Evolutionary conservation across 108 stramenopile species (phyloP).

Genomic region (Hondaea fermentalgiana): DNA sequence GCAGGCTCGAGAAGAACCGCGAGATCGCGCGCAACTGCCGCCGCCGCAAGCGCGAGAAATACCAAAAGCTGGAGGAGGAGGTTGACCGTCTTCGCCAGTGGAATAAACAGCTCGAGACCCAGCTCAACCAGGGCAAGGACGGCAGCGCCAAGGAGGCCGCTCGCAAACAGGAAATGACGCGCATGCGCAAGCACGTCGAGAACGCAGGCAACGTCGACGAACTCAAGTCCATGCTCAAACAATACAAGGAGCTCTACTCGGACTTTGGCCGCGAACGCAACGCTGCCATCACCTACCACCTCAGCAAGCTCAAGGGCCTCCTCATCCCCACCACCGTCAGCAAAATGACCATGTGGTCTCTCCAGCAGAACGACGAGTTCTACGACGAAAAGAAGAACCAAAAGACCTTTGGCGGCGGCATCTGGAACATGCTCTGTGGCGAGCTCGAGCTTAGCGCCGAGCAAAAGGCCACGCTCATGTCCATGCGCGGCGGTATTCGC

Average conservation of each 20-base stretch:
- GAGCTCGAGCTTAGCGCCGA: not conserved
- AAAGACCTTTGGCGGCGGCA: slow-evolving; percentile 16
- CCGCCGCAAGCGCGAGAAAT: slow-evolving; percentile 6
- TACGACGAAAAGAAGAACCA: slow-evolving; percentile 16
- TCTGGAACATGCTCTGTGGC: slow-evolving; percentile 15
- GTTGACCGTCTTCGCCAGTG: not conserved
- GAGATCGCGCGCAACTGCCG: slow-evolving; percentile 1
- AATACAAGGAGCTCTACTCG: slow-evolving; percentile 4
- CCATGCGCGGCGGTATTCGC: not conserved
- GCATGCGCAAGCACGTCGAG: not conserved
- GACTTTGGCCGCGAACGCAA: slow-evolving; percentile 12
- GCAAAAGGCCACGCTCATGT: not conserved
- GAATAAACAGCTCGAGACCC: not conserved
- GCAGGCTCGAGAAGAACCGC: slow-evolving; percentile 9
- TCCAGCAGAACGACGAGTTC: slow-evolving; percentile 17
- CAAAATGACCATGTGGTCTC: slow-evolving; percentile 2
- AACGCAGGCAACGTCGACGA: not conserved
- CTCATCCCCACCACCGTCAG: slow-evolving; percentile 19
- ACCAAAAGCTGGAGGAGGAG: not conserved
- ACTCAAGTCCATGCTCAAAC: not conserved
- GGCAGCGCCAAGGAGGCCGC: slow-evolving; percentile 8
- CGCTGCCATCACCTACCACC: not conserved
- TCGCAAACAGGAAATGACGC: not conserved
- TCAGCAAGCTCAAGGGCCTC: not conserved
- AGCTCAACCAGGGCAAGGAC: slow-evolving; percentile 7